Base-by-base conservation (phyloP, 2,329 filamentous ascomycete species). In the Epichloe sibirici region DNA sequence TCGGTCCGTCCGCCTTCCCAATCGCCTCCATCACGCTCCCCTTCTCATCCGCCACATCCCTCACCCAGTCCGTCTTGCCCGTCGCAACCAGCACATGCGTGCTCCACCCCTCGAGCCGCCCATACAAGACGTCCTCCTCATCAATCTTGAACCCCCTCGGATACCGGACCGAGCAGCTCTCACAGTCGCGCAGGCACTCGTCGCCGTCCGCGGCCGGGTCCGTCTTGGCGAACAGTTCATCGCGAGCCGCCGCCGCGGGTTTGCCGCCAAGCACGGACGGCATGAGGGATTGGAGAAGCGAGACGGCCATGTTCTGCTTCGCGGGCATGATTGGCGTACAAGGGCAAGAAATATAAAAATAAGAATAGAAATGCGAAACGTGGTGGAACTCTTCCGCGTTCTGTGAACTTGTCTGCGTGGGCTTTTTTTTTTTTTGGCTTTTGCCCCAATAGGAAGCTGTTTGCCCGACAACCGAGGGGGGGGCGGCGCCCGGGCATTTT, bases 61-160 rank as follows among this genome's bases (percentile, higher is more conserved):
- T 73, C 63, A 91, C 86, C 93, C 93, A 98, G 69, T 98, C 93
- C 28, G 84, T 79, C 78, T 96, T 95, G 56, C 90, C 88, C n/a
- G 93, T 98, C 25, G 89, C 93, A 15, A 97, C 89, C 35, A 98
- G 73, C 56, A 95, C 66, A 69, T 98, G 93, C 21, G 90, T 93
- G 62, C 81, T 84, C 86, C 89, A 97, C 38, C 83, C 88, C 63
- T 89, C 87, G 57, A 96, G 79, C 54, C 86, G 76, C 1, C 91
- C 93, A 65, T 94, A 97, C 48, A 98, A 71, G 61, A 83, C 74
- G 64, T 95, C 89, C 6, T 76, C 72, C 66, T 85, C 79, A 53
- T 97, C 86, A 52, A 95, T 81, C 63, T 83, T 82, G 70, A 85
- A 85, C 38, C 69, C 69, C 55, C 73, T 74, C 39, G 91, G 91